Percentiles rank a stretch among this genome's conserved stretches.
Evolutionary conservation across 2,329 filamentous ascomycete species (phyloP).

Genomic region (Aspergillus floridensis): DNA sequence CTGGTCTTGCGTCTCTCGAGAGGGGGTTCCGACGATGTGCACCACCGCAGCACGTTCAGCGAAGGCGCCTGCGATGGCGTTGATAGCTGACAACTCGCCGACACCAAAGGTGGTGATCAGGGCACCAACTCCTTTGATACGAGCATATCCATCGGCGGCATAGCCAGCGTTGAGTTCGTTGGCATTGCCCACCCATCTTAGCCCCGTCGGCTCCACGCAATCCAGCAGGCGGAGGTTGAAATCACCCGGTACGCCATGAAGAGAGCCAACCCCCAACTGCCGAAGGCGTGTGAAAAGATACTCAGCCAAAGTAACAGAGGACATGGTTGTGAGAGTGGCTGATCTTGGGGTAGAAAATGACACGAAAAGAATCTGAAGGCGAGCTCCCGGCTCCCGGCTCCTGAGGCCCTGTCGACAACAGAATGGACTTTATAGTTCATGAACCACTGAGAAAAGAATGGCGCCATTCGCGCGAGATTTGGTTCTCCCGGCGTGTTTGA

Average conservation of each 20-base stretch:
- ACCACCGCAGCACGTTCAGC: slow-evolving; percentile 69
- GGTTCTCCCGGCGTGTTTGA: no score
- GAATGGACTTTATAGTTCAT: no score
- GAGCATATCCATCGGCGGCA: slow-evolving; percentile 33
- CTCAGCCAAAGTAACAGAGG: no score
- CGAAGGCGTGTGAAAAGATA: not conserved
- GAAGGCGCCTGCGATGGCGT: slow-evolving; percentile 69
- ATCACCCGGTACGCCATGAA: slow-evolving; percentile 67
- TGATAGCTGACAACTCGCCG: slow-evolving; percentile 65
- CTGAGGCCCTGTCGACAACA: no score
- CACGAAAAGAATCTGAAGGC: no score
- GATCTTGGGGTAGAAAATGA: no score
- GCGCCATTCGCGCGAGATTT: no score
- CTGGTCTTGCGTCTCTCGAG: slow-evolving; percentile 43
- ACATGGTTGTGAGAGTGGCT: no score
- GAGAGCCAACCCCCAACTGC: slow-evolving; percentile 62
- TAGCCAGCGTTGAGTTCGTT: slow-evolving; percentile 70
- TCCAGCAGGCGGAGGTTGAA: slow-evolving; percentile 69
- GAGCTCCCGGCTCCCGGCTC: no score
- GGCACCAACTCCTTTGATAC: slow-evolving; percentile 22
- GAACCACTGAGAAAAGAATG: no score
- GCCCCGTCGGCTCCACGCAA: slow-evolving; percentile 57
- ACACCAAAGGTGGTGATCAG: slow-evolving; percentile 54
- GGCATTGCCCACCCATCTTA: slow-evolving; percentile 65
- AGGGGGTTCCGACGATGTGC: slow-evolving; percentile 58